Conservation (phyloP, 2,329 filamentous ascomycete genomes). For the Elsinoe necatrix region DNA sequence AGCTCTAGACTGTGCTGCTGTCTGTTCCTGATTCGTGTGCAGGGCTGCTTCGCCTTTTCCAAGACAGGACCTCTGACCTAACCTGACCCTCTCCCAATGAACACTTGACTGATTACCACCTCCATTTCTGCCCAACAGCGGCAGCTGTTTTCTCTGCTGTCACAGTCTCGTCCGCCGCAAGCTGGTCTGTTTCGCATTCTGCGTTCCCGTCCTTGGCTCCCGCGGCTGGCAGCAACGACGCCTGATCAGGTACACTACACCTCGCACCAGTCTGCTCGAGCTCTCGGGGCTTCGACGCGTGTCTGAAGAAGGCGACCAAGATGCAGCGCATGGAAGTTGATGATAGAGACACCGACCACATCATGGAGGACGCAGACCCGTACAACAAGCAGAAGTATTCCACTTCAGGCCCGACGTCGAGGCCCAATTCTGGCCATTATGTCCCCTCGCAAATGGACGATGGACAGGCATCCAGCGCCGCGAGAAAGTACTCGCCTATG, state of each 20-base stretch:
- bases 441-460: constrained; percentile 31
- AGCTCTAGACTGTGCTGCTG: not conserved
- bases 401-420: constrained; percentile 50
- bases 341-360: constrained; percentile 38
- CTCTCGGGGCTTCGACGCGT: constrained; percentile 10
- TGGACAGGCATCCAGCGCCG: constrained; percentile 65
- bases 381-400: constrained; percentile 84
- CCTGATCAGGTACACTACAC: not conserved
- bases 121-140: constrained; percentile 5
- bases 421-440: constrained; percentile 67
- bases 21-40: not conserved
- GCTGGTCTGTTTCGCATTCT: constrained; percentile 1
- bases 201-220: constrained; percentile 6
- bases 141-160: constrained; percentile 5
- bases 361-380: constrained; percentile 82
- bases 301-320: constrained; percentile 16
- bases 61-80: not conserved
- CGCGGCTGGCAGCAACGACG: not conserved
- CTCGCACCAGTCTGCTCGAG: constrained; percentile 1
- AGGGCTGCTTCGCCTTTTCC: not conserved
- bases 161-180: not conserved
- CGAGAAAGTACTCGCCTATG: constrained; percentile 94
- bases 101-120: not conserved
- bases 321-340: constrained; percentile 32
- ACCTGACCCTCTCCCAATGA: not conserved